Conservation (phyloP, 2,329 filamentous ascomycete genomes). For the Keithomyces neogunnii region DNA sequence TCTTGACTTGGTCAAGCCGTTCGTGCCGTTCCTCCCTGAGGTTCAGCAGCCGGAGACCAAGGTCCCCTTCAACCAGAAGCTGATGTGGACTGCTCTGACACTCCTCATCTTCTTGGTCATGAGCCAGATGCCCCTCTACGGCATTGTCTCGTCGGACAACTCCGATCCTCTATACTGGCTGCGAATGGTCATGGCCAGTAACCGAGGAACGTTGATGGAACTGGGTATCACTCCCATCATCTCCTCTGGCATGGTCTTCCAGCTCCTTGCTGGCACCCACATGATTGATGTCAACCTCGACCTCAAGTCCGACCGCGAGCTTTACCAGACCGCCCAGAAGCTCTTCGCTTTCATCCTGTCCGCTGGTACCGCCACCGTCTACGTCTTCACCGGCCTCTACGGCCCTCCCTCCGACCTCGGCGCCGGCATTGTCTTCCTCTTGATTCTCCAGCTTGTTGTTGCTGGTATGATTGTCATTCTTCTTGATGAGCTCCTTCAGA, state of each 20-base stretch:
- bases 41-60: conserved; percentile 98
- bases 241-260: conserved; percentile 99
- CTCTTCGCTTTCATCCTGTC: conserved; percentile 96
- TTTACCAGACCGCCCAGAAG: conserved; percentile 99
- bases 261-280: conserved; percentile 98
- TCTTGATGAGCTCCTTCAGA: conserved; percentile 96
- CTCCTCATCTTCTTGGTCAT: conserved; percentile 99
- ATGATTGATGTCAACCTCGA: conserved; percentile 99
- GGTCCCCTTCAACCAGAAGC: conserved; percentile 96
- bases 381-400: conserved; percentile 96
- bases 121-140: conserved; percentile 99
- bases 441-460: conserved; percentile 95
- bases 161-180: conserved; percentile 99
- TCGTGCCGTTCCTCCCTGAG: conserved; percentile 98
- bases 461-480: conserved; percentile 98
- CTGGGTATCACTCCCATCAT: conserved; percentile 97
- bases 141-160: conserved; percentile 97
- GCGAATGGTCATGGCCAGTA: conserved; percentile 99
- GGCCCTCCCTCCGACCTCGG: conserved; percentile 94
- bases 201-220: conserved; percentile 93
- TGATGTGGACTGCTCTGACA: conserved; percentile 92
- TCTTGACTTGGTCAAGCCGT: conserved; percentile 98
- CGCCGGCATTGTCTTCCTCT: conserved; percentile 94
- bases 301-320: conserved; percentile 98
- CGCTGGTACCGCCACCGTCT: conserved; percentile 95